A percentile compares a stretch with the other conserved stretches of the same genome.
These are phyloP conservation scores for Artomyces pyxidatus DNA, from an alignment of 768 basidiomycete species.

Conservation along the genomic window DNA sequence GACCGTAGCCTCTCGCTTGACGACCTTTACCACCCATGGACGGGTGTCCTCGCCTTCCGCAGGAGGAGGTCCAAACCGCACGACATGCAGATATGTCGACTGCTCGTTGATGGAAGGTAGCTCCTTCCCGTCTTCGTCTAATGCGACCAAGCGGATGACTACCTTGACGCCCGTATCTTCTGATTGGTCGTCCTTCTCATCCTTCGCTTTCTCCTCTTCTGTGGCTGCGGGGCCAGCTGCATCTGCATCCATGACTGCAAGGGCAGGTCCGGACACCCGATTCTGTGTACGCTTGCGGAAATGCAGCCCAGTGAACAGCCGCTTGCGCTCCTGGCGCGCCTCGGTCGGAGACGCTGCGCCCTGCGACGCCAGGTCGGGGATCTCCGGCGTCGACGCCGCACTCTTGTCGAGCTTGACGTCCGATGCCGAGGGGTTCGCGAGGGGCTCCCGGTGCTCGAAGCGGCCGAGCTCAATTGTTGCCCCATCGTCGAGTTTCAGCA, in stretches of 20 bases:
- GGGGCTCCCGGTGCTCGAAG: slow-evolving; percentile 37
- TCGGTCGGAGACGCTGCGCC: slow-evolving; percentile 16
- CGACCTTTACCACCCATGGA: slow-evolving; percentile 89
- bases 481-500: slow-evolving; percentile 67
- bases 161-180: slow-evolving; percentile 67
- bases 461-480: slow-evolving; percentile 73
- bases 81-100: slow-evolving; percentile 80
- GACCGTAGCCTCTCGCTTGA: slow-evolving; percentile 84
- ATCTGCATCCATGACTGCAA: slow-evolving; percentile 71
- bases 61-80: slow-evolving; percentile 48
- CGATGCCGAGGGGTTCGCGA: neutral
- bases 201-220: slow-evolving; percentile 33
- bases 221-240: slow-evolving; percentile 25
- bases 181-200: slow-evolving; percentile 36
- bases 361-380: neutral
- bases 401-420: slow-evolving; percentile 4
- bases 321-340: slow-evolving; percentile 23
- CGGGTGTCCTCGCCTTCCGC: slow-evolving; percentile 39
- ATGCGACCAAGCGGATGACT: slow-evolving; percentile 71
- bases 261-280: slow-evolving; percentile 64
- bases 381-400: neutral
- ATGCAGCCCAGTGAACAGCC: slow-evolving; percentile 64
- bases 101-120: slow-evolving; percentile 75
- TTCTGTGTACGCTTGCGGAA: slow-evolving; percentile 43
- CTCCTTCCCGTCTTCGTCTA: slow-evolving; percentile 67